A percentile compares a stretch with the other conserved stretches of the same genome.
phyloP scores from a whole-genome alignment of 306 rosid genomes.

The Mucuna pruriens region DNA sequence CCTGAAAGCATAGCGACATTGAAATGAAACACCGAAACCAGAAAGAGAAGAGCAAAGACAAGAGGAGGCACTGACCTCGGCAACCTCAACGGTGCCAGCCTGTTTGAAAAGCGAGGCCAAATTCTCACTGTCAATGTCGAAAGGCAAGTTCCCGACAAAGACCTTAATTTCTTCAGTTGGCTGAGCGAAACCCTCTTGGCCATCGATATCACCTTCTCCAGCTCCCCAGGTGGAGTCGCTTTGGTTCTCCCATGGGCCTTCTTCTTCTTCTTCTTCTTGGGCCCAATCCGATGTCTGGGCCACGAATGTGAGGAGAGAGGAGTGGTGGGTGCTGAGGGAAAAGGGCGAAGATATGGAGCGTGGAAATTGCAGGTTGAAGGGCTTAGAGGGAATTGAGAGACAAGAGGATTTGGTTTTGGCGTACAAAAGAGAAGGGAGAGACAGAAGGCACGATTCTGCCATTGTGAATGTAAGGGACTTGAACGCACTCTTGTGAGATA shows the following conservation, averaged over 20 bases:
- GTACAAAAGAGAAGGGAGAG: constrained; percentile 57
- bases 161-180: constrained; percentile 80
- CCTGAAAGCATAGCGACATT: constrained; percentile 53
- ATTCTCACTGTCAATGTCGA: constrained; percentile 72
- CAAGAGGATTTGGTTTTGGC: constrained; percentile 47
- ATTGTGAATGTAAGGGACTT: constrained; percentile 61
- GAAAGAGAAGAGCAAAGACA: background rate
- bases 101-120: constrained; percentile 76
- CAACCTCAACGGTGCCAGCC: constrained; percentile 82
- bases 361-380: constrained; percentile 53
- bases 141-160: constrained; percentile 90
- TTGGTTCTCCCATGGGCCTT: constrained; percentile 49
- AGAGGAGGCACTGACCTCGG: constrained; percentile 59
- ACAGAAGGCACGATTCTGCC: constrained; percentile 60
- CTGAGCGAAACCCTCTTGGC: constrained; percentile 44
- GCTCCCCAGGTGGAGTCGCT: constrained; percentile 51
- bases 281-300: constrained; percentile 88
- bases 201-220: constrained; percentile 45
- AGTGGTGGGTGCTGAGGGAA: constrained; percentile 36
- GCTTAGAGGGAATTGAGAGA: constrained; percentile 52
- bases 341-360: constrained; percentile 45
- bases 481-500: constrained; percentile 43
- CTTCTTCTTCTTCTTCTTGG: constrained; percentile 57
- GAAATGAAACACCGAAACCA: background rate
- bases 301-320: constrained; percentile 58